These are phyloP conservation scores for Metschnikowia picachoensis DNA, from an alignment of 805 yeast genomes.

Conservation along the genomic window DNA sequence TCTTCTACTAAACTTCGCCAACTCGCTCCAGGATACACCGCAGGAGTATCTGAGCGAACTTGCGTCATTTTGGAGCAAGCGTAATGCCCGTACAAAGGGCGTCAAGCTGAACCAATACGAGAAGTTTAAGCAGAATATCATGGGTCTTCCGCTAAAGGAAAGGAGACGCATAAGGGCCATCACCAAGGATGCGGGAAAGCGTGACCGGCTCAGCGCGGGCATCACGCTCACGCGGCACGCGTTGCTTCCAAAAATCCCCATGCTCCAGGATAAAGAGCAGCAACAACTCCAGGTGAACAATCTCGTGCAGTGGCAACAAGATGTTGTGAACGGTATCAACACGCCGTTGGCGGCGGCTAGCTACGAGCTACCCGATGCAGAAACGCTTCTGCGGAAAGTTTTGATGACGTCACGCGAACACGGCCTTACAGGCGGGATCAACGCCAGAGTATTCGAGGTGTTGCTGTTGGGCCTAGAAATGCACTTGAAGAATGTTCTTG, in stretches of 20 bases:
- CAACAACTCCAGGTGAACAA: conserved; percentile 44
- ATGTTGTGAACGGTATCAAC: conserved; percentile 79
- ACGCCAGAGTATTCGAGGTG: conserved; percentile 73
- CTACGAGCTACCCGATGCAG: conserved; percentile 79
- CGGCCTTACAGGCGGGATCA: conserved; percentile 81
- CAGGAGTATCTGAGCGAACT: conserved; percentile 52
- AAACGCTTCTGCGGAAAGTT: conserved; percentile 62
- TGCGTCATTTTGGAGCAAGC: conserved; percentile 45
- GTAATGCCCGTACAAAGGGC: conserved; percentile 38
- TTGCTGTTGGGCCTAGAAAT: conserved; percentile 76
- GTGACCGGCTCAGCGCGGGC: conserved; percentile 65
- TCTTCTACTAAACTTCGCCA: conserved; percentile 76
- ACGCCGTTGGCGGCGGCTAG: conserved; percentile 75
- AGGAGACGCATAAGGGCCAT: conserved; percentile 80
- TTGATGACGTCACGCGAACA: conserved; percentile 83
- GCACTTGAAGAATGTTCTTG: conserved; percentile 71
- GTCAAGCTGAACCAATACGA: conserved; percentile 72
- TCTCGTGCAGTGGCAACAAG: conserved; percentile 86
- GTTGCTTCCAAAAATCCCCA: conserved; percentile 80
- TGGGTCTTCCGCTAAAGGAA: conserved; percentile 82
- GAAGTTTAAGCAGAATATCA: conserved; percentile 75
- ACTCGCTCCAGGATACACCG: conserved; percentile 65
- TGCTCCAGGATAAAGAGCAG: conserved; percentile 49
- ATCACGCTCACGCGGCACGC: conserved; percentile 70
- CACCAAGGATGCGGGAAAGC: conserved; percentile 77